Evolutionary conservation across 768 basidiomycete species (phyloP), one percentile per base, ranked within the genome.

Genomic region (Rubroboletus satanas): DNA sequence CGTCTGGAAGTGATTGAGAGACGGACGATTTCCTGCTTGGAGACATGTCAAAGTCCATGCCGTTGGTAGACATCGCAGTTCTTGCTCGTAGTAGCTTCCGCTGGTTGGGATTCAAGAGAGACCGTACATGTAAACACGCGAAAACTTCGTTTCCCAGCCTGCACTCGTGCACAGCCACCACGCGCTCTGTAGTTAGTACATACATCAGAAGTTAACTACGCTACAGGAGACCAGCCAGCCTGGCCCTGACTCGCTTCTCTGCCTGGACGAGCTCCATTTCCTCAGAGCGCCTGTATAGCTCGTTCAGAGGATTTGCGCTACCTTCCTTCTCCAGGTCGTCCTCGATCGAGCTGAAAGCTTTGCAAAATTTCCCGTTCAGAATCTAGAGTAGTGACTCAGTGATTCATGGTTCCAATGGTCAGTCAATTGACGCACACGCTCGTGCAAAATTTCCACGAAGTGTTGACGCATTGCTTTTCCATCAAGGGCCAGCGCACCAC

Each of bases 1-100:
- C 2, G 17, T 41, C 37, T 49, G 31, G 23, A 35, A 47, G 43
- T 45, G 43, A 42, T 28, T 53, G 51, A 57, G 26, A 77, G 39
- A 66, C 84, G 53, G 63, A 87, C 85, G 83, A 84, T 64, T 79
- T 83, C 62, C 75, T 79, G 62, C 77, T 76, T 42, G 83, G 82
- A 39, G 82, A 80, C 61, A 72, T 75, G 61, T 88, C 87, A 18
- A 84, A 73, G 49, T 86, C 84, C 83, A 88, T 85, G 44, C 73
- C 76, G 64, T 72, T 78, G 56, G 75, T 74, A 54, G 78, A 75
- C 79, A 81, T 80, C n/a, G 26, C 35, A 45, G 32, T 39, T 42
- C 45, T 49, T 47, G 55, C 31, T 36, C 26, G 55, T 49, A 29
- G 55, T 49, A n/a, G 42, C 36, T 52, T 51, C 31, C 39, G 41